A percentile compares a stretch with the other conserved stretches of the same genome.
Conservation (phyloP, 108 stramenopile genomes). For the Discostella pseudostelligera region DNA sequence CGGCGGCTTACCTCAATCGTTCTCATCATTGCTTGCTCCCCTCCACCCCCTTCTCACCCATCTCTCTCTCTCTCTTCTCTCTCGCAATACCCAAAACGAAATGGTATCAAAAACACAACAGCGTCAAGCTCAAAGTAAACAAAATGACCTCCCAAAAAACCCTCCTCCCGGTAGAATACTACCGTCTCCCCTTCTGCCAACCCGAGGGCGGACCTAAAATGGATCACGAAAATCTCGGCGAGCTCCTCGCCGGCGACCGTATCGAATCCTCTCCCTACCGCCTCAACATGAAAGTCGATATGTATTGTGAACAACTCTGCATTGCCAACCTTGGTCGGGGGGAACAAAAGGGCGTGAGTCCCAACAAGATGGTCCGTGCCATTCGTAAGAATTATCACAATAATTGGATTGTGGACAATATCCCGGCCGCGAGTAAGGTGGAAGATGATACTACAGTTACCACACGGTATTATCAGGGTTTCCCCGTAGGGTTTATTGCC, state of each 20-base stretch:
- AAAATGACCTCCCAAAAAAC: slow-evolving; percentile 88
- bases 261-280: slow-evolving; percentile 96
- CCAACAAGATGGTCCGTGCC: slow-evolving; percentile 82
- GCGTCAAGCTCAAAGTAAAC: slow-evolving; percentile 89
- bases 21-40: background rate
- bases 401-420: slow-evolving; percentile 98
- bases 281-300: slow-evolving; percentile 93
- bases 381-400: slow-evolving; percentile 94
- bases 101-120: no score
- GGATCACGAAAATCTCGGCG: slow-evolving; percentile 97
- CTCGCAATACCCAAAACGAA: no score
- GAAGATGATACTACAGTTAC: slow-evolving; percentile 70
- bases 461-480: slow-evolving; percentile 90
- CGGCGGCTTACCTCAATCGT: background rate
- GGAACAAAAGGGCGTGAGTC: slow-evolving; percentile 62
- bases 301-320: slow-evolving; percentile 93
- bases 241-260: slow-evolving; percentile 95
- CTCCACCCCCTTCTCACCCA: background rate
- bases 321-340: slow-evolving; percentile 69
- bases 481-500: slow-evolving; percentile 90
- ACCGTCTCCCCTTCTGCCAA: slow-evolving; percentile 92
- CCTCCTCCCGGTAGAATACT: slow-evolving; percentile 95
- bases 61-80: slow-evolving; percentile 13
- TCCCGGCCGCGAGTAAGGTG: slow-evolving; percentile 84
- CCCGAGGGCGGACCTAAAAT: slow-evolving; percentile 79